Conservation (phyloP, 1,284 basidiomycete genomes). For the Termitomyces sp. region DNA sequence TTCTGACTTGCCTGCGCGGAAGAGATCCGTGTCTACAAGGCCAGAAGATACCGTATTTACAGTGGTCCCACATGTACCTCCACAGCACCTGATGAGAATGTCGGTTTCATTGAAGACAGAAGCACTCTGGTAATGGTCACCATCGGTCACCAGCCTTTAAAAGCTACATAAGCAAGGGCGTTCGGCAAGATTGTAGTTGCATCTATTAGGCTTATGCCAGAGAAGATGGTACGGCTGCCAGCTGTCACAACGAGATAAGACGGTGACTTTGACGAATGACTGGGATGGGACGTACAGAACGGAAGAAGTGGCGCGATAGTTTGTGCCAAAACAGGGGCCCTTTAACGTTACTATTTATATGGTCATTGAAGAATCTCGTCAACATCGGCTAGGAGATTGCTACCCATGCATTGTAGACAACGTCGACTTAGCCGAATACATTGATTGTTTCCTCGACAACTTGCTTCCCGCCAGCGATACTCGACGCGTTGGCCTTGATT, state of each 20-base stretch:
- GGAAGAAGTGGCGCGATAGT: conserved; percentile 37
- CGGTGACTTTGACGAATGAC: not conserved
- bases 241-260: conserved; percentile 18
- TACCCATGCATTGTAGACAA: conserved; percentile 53
- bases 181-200: conserved; percentile 41
- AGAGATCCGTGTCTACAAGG: conserved; percentile 48
- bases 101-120: not conserved
- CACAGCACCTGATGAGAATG: conserved; percentile 32
- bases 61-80: conserved; percentile 48
- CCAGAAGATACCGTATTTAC: conserved; percentile 56
- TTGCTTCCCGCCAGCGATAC: conserved; percentile 35
- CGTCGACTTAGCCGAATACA: conserved; percentile 47
- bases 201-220: conserved; percentile 45
- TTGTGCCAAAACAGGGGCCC: conserved; percentile 53
- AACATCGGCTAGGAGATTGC: conserved; percentile 37
- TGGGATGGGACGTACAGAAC: conserved; percentile 30
- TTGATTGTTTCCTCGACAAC: conserved; percentile 43
- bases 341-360: conserved; percentile 52
- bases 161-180: conserved; percentile 45
- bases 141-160: conserved; percentile 32
- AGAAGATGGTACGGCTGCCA: conserved; percentile 51
- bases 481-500: conserved; percentile 48
- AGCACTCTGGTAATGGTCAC: not conserved
- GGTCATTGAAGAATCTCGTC: conserved; percentile 47
- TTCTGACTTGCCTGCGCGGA: conserved; percentile 47